Base-by-base conservation (phyloP, 441 rosid species). In the Francoa sonchifolia region DNA sequence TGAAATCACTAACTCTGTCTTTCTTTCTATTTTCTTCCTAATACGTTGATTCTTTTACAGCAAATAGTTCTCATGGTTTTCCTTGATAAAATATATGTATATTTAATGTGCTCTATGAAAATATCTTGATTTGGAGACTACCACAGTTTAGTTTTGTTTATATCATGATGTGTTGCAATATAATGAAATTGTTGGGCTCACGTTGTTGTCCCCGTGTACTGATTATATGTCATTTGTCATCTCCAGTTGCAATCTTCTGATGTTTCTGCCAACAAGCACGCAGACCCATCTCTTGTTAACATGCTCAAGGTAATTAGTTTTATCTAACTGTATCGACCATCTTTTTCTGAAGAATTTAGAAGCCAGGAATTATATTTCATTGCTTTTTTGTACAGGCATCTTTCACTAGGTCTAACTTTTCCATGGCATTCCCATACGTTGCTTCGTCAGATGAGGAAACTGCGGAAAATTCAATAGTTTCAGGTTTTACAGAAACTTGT, bases 391-490 rank as follows among this genome's bases (percentile, higher is more conserved):
- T 21, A 48, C 74, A 90, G 96, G 76, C 27, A 31, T 74, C 78
- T 6, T 76, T 56, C 62, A 61, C 65, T 15, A 59, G 55, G 33
- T 77, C 96, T 55, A 90, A 79, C 54, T 77, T 77, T 60, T 89
- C 98, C 48, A 46, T 85, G 87, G 98, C 89, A 19, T 90, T 85
- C 59, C 98, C 96, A 8, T 90, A 76, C 42, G 74, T 90, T 60
- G 49, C 72, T 57, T 55, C 81, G 28, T 66, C 84, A 12, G 73
- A 62, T 51, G 77, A 73, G 54, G 82, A 79, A 60, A 59, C 77
- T 30, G 67, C 85, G 73, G 94, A 77, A 63, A 68, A 26, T 49
- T 59, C 66, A 19, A 69, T 89, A 66, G 58, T 85, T 62, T 72
- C 80, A 22, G 80, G 75, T 26, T 78, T 89, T 43, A 55, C 54